Evolutionary conservation across 192 early-diverging fungal genomes (phyloP), one percentile per base, ranked within the genome.

Genomic region (Entophlyctis helioformis): DNA sequence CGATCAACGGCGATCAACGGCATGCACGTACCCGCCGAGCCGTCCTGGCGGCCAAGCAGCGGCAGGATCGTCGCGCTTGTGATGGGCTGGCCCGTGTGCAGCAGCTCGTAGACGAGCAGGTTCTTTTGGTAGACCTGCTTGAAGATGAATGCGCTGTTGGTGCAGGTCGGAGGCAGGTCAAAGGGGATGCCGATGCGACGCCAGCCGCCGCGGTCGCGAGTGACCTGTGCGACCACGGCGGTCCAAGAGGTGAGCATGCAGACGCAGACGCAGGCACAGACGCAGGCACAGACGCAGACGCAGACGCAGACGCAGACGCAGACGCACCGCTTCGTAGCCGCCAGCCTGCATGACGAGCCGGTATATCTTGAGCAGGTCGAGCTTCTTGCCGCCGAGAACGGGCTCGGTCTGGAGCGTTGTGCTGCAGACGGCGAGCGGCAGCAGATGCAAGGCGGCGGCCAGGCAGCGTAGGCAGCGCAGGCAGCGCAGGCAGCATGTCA

Each of bases 141-240:
- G 43, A 87, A 63, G 32, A 83, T 74, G 52, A 78, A 85, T 7
- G 85, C 86, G 42, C 76, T 79, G 57, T 87, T 88, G 18, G 85
- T 88, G 61, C 85, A 88, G 16, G 85, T 88, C 22, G 74, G 52
- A 13, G 86, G 86, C 34, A 88, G 81, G 41, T 88, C 78, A 57
- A 88, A 88, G 0, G 75, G 76, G 33, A 72, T 53, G 20, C 71
- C 64, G 19, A 87, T 71, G 48, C 77, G 62, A 53, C 83, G 86
- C 84, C 85, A 86, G 15, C 76, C n/a, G n/a, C n/a, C n/a, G n/a
- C n/a, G n/a, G n/a, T n/a, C n/a, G n/a, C n/a, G n/a, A n/a, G n/a
- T n/a, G n/a, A n/a, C n/a, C n/a, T n/a, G n/a, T n/a, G n/a, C n/a
- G n/a, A n/a, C n/a, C n/a, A n/a, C n/a, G n/a, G 27, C 15, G 4